Evolutionary conservation across 768 basidiomycete genomes (phyloP).

Genomic region (Daedaleopsis nitida): DNA sequence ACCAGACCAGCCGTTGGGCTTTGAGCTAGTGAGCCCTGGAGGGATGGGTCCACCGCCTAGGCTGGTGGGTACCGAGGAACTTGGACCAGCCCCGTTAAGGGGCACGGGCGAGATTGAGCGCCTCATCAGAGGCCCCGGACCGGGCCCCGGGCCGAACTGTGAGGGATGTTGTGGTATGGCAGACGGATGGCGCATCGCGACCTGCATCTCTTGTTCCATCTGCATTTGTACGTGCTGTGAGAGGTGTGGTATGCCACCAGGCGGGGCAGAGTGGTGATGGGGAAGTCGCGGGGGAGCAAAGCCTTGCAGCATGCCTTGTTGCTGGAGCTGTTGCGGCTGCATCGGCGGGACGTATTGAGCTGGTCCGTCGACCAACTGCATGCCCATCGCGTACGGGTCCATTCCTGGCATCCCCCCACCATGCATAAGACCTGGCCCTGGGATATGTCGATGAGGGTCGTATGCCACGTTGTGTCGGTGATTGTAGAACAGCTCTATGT

Average conservation of each 20-base stretch:
- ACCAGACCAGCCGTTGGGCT: constrained; percentile 23
- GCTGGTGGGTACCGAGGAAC: constrained; percentile 6
- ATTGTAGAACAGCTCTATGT: constrained; percentile 33
- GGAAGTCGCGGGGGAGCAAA: constrained; percentile 24
- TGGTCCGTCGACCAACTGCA: constrained; percentile 24
- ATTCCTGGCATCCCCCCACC: constrained; percentile 20
- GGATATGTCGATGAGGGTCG: constrained; percentile 19
- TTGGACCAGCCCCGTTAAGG: constrained; percentile 18
- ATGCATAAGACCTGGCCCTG: constrained; percentile 12
- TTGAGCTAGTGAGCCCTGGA: constrained; percentile 15
- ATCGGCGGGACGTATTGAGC: constrained; percentile 19
- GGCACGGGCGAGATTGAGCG: constrained; percentile 33
- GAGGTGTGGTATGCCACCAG: constrained; percentile 22
- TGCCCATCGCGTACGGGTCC: constrained; percentile 23
- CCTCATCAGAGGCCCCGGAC: constrained; percentile 21
- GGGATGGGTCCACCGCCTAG: constrained; percentile 18
- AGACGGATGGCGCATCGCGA: constrained; percentile 19
- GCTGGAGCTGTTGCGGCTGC: constrained; percentile 12
- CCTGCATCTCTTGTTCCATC: constrained; percentile 27
- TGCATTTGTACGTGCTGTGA: constrained; percentile 22
- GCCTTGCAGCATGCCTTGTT: constrained; percentile 18
- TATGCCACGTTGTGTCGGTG: constrained; percentile 23
- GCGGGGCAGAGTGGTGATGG: constrained; percentile 27
- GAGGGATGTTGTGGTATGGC: constrained; percentile 22
- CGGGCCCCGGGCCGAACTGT: constrained; percentile 15